phyloP scores from a whole-genome alignment of 1,139 yeast genomes.

The Nakaseomyces uthaithaninus region DNA sequence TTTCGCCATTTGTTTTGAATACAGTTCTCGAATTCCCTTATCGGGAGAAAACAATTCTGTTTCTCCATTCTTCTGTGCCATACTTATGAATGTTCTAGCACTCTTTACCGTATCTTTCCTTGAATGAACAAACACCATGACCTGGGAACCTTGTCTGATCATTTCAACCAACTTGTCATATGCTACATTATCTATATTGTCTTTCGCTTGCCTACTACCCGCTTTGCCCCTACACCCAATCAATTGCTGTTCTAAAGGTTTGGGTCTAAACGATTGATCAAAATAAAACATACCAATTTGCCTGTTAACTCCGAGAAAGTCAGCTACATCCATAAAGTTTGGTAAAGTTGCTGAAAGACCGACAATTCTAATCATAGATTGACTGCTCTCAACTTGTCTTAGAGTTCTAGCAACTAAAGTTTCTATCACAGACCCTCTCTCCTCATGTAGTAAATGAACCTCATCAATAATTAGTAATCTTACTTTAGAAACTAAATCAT shows the following conservation, averaged over 20 bases:
- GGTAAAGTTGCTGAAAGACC: constrained; percentile 97
- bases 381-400: constrained; percentile 88
- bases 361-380: constrained; percentile 89
- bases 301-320: constrained; percentile 84
- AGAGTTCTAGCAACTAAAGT: constrained; percentile 91
- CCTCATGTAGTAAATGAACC: constrained; percentile 94
- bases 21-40: constrained; percentile 36
- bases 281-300: constrained; percentile 88
- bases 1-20: constrained; percentile 60
- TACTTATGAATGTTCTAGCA: constrained; percentile 59
- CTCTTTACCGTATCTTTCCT: constrained; percentile 87
- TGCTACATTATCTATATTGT: constrained; percentile 65
- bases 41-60: constrained; percentile 52
- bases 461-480: constrained; percentile 86
- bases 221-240: constrained; percentile 86
- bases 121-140: constrained; percentile 95
- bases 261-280: constrained; percentile 89
- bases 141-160: constrained; percentile 69
- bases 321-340: constrained; percentile 89
- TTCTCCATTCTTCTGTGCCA: constrained; percentile 58
- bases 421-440: constrained; percentile 95
- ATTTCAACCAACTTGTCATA: constrained; percentile 70
- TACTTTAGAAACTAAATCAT: constrained; percentile 77
- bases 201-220: constrained; percentile 62
- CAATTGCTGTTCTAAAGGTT: constrained; percentile 82